Percentiles rank a stretch among this genome's conserved stretches.
These are phyloP conservation scores for Populus hybrid DNA, from an alignment of 441 rosid species.

Conservation along the genomic window DNA sequence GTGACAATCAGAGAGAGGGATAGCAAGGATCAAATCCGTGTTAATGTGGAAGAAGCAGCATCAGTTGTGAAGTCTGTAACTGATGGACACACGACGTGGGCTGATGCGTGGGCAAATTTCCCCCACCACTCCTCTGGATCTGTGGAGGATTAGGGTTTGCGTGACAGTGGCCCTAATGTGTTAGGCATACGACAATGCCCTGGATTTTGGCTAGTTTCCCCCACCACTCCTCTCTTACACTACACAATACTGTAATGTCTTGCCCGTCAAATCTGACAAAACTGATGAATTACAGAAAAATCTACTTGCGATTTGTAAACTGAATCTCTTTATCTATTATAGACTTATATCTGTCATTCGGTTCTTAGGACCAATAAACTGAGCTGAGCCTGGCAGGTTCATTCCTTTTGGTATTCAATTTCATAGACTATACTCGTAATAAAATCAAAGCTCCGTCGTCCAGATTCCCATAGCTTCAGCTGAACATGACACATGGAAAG, in stretches of 20 bases:
- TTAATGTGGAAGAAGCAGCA: slow-evolving; percentile 47
- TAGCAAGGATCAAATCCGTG: slow-evolving; percentile 75
- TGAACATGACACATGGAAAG: too few species aligned
- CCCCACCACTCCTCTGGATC: slow-evolving; percentile 55
- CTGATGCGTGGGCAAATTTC: slow-evolving; percentile 47
- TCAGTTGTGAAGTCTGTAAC: slow-evolving; percentile 47
- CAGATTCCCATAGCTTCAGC: too few species aligned
- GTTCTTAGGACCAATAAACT: neutral
- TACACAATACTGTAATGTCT: neutral
- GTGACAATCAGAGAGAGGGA: slow-evolving; percentile 77
- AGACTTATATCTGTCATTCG: neutral
- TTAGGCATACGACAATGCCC: neutral
- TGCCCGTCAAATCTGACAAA: neutral
- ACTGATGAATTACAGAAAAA: neutral
- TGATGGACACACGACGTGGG: slow-evolving; percentile 62
- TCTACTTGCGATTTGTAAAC: neutral
- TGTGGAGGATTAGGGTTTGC: slow-evolving; percentile 30
- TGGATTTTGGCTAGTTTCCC: neutral
- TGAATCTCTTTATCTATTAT: neutral
- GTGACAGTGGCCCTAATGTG: neutral
- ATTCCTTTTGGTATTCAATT: neutral
- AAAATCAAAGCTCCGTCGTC: too few species aligned
- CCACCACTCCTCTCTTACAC: neutral
- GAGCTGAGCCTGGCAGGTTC: neutral
- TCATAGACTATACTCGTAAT: neutral